Base-by-base conservation (phyloP, 1,139 yeast species). In the Lodderomyces beijingensis region DNA sequence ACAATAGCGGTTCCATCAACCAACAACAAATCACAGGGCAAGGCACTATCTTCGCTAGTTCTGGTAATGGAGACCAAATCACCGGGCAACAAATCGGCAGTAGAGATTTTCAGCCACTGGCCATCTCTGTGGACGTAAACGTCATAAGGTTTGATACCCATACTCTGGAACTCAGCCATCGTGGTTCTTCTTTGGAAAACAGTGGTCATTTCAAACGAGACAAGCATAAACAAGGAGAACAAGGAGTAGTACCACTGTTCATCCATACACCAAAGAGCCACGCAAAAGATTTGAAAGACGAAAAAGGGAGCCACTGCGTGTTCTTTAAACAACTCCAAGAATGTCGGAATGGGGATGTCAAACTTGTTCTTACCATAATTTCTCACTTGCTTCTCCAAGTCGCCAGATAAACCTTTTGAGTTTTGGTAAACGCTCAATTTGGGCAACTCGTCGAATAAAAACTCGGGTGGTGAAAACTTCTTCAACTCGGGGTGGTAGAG, bases 291-390 rank as follows among this genome's bases (percentile, higher is more conserved):
- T 64, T 91, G 99, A 65, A 91, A 91, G 19, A 91, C 96, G 50
- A 91, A 91, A 58, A 93, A 86, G 8, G 99, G 99, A 9, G 98
- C 97, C 30, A 93, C 94, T 5, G 97, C 98, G 57, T 91, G 98
- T 59, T 91, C 98, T 55, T 87, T 83, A 67, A 91, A 91, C 51
- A 91, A 70, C 57, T 91, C 98, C 41, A 74, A 46, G 51, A 91
- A 89, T 1, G 95, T 78, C 31, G 98, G 99, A 34, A 93, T 75
- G 23, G 98, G 98, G 44, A 91, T 91, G 53, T 91, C 98, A 53
- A 91, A 91, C 47, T 74, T 74, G 62, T 91, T 91, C 44, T 70
- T 69, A 33, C 98, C 99, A 51, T 84, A 91, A 39, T 74, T 64
- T 50, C 89, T 74, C 33, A 55, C 59, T 26, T 68, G 51, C 35